These are phyloP conservation scores for Pneumocystis oryctolagi DNA, from an alignment of 1,139 yeast species.

Conservation along the genomic window DNA sequence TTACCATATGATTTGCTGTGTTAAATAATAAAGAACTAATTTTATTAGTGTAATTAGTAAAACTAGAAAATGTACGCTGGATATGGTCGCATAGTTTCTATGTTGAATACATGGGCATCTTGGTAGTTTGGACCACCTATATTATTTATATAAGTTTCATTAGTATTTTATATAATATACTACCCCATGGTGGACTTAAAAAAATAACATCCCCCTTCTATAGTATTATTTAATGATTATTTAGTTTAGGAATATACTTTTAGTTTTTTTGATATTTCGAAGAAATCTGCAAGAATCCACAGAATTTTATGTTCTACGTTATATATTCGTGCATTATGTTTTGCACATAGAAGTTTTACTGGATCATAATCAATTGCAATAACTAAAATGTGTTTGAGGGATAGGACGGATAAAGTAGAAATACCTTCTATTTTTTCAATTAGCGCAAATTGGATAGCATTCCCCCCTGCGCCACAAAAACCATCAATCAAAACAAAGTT, in stretches of 20 bases:
- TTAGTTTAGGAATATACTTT: neutral
- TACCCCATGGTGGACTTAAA: slow-evolving; percentile 10
- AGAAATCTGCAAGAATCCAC: slow-evolving; percentile 42
- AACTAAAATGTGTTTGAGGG: slow-evolving; percentile 23
- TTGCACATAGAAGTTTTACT: slow-evolving; percentile 50
- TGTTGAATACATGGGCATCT: slow-evolving; percentile 6
- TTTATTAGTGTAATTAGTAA: neutral
- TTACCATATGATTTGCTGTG: slow-evolving; percentile 2
- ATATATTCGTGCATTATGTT: slow-evolving; percentile 60
- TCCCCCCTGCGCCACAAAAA: slow-evolving; percentile 95
- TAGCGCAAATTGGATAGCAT: slow-evolving; percentile 64
- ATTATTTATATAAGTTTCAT: neutral
- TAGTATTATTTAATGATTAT: neutral
- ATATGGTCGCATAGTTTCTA: slow-evolving; percentile 10
- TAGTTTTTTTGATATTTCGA: slow-evolving; percentile 2
- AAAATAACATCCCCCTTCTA: slow-evolving; percentile 3
- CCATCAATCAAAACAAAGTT: slow-evolving; percentile 38
- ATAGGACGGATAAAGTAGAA: slow-evolving; percentile 1
- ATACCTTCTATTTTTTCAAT: slow-evolving; percentile 27
- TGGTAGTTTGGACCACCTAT: slow-evolving; percentile 10
- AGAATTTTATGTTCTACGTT: slow-evolving; percentile 40
- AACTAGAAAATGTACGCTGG: slow-evolving; percentile 1
- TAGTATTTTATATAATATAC: neutral
- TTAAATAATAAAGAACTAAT: neutral
- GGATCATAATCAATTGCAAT: slow-evolving; percentile 54